Evolutionary conservation across 2,329 filamentous ascomycete species (phyloP).

Genomic region (Colletotrichum tabaci): DNA sequence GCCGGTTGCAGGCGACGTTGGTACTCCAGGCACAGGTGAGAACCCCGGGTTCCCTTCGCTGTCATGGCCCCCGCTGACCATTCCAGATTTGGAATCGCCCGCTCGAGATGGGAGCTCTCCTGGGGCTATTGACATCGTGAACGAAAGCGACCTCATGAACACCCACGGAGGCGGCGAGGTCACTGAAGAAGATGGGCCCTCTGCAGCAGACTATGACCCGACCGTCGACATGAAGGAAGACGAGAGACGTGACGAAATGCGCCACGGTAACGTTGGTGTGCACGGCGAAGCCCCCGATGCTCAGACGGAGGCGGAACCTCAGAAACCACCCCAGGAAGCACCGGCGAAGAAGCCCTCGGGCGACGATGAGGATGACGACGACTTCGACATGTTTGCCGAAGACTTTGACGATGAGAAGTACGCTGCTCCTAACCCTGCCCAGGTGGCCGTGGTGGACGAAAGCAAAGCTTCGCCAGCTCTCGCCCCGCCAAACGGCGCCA

Average conservation of each 20-base stretch:
- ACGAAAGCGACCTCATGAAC: slow-evolving; percentile 79
- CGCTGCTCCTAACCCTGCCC: slow-evolving; percentile 64
- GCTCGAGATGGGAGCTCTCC: slow-evolving; percentile 68
- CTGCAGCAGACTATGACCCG: slow-evolving; percentile 94
- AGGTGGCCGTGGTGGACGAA: slow-evolving; percentile 58
- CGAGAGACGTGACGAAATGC: slow-evolving; percentile 77
- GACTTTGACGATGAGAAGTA: slow-evolving; percentile 80
- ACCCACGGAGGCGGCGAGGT: slow-evolving; percentile 61
- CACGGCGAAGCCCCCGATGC: slow-evolving; percentile 58
- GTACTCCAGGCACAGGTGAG: slow-evolving; percentile 66
- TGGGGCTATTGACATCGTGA: slow-evolving; percentile 73
- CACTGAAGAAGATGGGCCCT: slow-evolving; percentile 78
- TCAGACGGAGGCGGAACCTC: slow-evolving; percentile 49
- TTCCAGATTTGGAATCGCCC: slow-evolving; percentile 59
- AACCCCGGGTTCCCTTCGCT: not conserved
- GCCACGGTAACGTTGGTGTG: slow-evolving; percentile 69
- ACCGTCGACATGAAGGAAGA: slow-evolving; percentile 92
- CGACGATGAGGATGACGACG: slow-evolving; percentile 76
- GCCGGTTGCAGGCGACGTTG: slow-evolving; percentile 48
- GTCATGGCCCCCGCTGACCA: slow-evolving; percentile 45
- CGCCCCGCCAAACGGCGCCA: slow-evolving; percentile 74
- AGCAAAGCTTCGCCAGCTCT: slow-evolving; percentile 63
- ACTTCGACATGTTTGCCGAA: slow-evolving; percentile 92
- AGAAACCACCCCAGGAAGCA: slow-evolving; percentile 49
- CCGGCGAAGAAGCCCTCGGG: slow-evolving; percentile 56